Conservation (phyloP, 2,329 filamentous ascomycete genomes). For the Apiospora rasikravindrae region DNA sequence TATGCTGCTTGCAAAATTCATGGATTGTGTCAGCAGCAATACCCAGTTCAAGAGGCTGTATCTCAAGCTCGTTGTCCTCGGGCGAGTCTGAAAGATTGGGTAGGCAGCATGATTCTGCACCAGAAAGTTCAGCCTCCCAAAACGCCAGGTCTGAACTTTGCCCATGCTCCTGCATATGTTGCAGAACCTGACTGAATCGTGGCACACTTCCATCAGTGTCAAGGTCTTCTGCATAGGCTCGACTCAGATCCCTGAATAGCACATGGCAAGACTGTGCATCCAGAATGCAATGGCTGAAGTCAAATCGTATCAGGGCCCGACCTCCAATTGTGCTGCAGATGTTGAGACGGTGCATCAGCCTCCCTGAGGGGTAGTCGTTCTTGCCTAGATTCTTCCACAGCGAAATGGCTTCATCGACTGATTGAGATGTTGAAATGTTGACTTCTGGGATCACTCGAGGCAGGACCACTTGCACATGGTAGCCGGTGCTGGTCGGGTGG, state of each 20-base stretch:
- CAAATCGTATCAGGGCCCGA: constrained; percentile 17
- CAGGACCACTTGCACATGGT: constrained; percentile 20
- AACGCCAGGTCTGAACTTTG: not conserved
- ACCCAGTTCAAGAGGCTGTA: not conserved
- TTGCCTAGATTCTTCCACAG: constrained; percentile 9
- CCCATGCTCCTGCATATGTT: constrained; percentile 12
- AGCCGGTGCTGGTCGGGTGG: constrained; percentile 19
- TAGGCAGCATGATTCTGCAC: constrained; percentile 21
- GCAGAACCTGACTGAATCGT: constrained; percentile 20
- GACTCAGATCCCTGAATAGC: constrained; percentile 19
- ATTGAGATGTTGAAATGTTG: constrained; percentile 8
- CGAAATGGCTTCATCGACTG: constrained; percentile 9
- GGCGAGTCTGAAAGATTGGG: constrained; percentile 17
- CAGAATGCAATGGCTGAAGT: constrained; percentile 22
- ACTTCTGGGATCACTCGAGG: constrained; percentile 1
- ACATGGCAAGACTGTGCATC: constrained; percentile 21
- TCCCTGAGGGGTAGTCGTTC: constrained; percentile 12
- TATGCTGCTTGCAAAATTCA: constrained; percentile 19
- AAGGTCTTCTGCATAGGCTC: not conserved
- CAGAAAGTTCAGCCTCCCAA: constrained; percentile 19
- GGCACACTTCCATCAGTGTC: not conserved
- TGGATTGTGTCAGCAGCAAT: constrained; percentile 16
- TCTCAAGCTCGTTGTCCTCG: not conserved
- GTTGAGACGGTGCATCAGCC: constrained; percentile 18
- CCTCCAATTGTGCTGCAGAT: constrained; percentile 20